Percentiles rank a stretch among this genome's conserved stretches.
phyloP scores from a whole-genome alignment of 768 basidiomycete species.

The Phylloporus sp. region DNA sequence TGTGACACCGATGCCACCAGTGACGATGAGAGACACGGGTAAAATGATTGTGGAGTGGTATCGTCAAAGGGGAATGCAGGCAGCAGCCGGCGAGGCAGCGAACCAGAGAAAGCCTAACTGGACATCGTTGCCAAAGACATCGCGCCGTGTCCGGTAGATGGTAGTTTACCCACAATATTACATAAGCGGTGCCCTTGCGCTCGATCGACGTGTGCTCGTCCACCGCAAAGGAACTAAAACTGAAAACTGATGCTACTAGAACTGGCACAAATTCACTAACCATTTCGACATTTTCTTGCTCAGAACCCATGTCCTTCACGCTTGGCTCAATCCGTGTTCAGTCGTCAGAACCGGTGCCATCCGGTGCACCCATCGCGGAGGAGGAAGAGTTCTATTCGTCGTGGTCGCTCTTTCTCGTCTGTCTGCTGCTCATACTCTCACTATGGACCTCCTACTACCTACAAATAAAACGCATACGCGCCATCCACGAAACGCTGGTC shows the following conservation, averaged over 20 bases:
- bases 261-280: not conserved
- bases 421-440: slow-evolving; percentile 87
- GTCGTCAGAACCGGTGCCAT: slow-evolving; percentile 20
- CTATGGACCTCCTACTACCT: slow-evolving; percentile 97
- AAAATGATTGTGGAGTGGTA: slow-evolving; percentile 19
- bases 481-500: slow-evolving; percentile 93
- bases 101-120: slow-evolving; percentile 21
- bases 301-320: slow-evolving; percentile 36
- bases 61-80: slow-evolving; percentile 1
- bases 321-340: slow-evolving; percentile 33
- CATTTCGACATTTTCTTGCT: not conserved
- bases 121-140: slow-evolving; percentile 19
- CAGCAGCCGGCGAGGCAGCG: not conserved
- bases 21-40: slow-evolving; percentile 29
- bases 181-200: slow-evolving; percentile 7
- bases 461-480: slow-evolving; percentile 92
- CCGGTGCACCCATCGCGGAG: slow-evolving; percentile 45
- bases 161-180: slow-evolving; percentile 5
- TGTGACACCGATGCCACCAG: slow-evolving; percentile 8
- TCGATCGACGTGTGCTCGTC: not conserved
- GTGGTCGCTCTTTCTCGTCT: slow-evolving; percentile 91
- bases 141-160: slow-evolving; percentile 9
- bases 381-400: slow-evolving; percentile 90
- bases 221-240: too few relatives aligned
- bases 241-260: slow-evolving; percentile 12